A percentile compares a stretch with the other conserved stretches of the same genome.
These are phyloP conservation scores for Chaetomium strumarium DNA, from an alignment of 2,329 filamentous ascomycete species.

Conservation along the genomic window DNA sequence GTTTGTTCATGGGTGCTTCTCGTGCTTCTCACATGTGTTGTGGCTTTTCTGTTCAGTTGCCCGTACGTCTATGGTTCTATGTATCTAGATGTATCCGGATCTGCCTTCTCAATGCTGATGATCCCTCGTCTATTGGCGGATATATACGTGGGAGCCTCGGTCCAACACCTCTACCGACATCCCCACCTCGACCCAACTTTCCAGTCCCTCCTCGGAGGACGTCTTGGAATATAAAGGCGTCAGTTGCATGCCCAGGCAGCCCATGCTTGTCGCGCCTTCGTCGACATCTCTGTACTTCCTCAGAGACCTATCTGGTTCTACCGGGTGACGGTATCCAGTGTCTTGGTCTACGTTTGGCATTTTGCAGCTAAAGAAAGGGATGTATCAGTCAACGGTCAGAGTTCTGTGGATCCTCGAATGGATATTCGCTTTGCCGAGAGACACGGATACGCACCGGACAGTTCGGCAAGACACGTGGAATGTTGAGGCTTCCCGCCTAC, in stretches of 20 bases:
- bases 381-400: neutral
- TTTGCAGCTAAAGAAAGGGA: constrained; percentile 48
- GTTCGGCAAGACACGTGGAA: constrained; percentile 60
- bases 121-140: constrained; percentile 27
- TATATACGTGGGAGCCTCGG: constrained; percentile 41
- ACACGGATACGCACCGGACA: constrained; percentile 42
- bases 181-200: constrained; percentile 48
- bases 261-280: constrained; percentile 48
- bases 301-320: constrained; percentile 54
- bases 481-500: constrained; percentile 37
- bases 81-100: neutral
- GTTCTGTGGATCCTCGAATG: neutral
- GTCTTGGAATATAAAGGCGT: constrained; percentile 46
- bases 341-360: constrained; percentile 63
- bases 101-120: neutral
- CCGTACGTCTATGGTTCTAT: no score
- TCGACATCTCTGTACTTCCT: constrained; percentile 55
- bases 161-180: constrained; percentile 49
- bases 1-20: neutral
- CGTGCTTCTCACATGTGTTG: neutral
- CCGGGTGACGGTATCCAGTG: constrained; percentile 49
- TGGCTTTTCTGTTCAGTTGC: neutral
- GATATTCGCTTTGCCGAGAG: neutral
- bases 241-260: constrained; percentile 62
- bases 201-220: constrained; percentile 27